Conservation (phyloP, 345 rosid genomes). For the Schrenkiella parvula region DNA sequence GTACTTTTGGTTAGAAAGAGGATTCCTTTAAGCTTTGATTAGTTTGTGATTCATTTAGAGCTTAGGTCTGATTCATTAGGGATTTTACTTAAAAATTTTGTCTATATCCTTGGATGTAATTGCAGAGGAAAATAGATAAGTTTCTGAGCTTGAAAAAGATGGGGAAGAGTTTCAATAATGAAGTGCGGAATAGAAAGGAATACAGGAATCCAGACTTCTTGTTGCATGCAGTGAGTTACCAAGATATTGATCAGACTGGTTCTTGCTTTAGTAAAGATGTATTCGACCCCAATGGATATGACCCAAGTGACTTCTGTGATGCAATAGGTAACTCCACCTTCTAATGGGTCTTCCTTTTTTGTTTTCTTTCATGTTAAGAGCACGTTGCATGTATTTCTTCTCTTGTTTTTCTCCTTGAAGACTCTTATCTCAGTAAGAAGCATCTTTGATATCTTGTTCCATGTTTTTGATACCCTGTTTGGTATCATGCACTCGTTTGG, state of each 20-base stretch:
- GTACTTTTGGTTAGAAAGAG: background rate
- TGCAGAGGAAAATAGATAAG: constrained; percentile 75
- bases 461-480: background rate
- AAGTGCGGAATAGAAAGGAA: constrained; percentile 91
- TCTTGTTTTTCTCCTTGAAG: background rate
- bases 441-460: background rate
- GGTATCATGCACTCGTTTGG: background rate
- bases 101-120: constrained; percentile 6
- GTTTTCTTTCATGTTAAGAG: background rate
- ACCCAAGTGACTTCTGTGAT: constrained; percentile 71
- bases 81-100: background rate
- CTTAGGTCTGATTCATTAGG: background rate
- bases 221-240: constrained; percentile 89
- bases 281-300: constrained; percentile 91
- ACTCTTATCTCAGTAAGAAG: background rate
- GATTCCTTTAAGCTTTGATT: background rate
- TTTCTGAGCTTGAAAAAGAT: constrained; percentile 70
- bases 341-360: background rate
- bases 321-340: constrained; percentile 59
- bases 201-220: constrained; percentile 93
- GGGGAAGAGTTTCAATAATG: constrained; percentile 94
- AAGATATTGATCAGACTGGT: constrained; percentile 88
- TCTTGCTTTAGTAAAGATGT: constrained; percentile 93
- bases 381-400: background rate
- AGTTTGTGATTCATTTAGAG: background rate